phyloP scores from a whole-genome alignment of 2,329 filamentous ascomycete genomes.

The Colletotrichum brevisporum region DNA sequence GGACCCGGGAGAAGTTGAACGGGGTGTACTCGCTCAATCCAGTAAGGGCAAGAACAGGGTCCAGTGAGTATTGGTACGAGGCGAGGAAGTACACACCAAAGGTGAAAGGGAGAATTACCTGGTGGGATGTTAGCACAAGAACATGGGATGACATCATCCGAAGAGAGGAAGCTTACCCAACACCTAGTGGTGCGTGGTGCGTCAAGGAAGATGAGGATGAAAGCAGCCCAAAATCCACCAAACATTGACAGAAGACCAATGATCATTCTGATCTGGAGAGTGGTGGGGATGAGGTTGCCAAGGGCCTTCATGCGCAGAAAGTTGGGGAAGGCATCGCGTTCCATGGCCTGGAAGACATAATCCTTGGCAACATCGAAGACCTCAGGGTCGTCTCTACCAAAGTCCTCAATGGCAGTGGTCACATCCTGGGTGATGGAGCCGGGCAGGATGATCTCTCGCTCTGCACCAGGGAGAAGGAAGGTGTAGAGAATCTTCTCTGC shows the following conservation, averaged over 20 bases:
- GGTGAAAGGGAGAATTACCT: slow-evolving; percentile 88
- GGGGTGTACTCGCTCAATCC: slow-evolving; percentile 97
- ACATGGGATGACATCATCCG: not conserved
- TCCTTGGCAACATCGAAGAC: slow-evolving; percentile 98
- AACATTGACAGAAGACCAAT: slow-evolving; percentile 90
- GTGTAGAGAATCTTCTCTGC: slow-evolving; percentile 99
- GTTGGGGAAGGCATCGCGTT: slow-evolving; percentile 97
- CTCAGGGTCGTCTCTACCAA: slow-evolving; percentile 94
- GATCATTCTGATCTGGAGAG: slow-evolving; percentile 87
- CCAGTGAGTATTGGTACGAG: slow-evolving; percentile 95
- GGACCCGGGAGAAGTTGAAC: slow-evolving; percentile 89
- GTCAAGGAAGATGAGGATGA: slow-evolving; percentile 92
- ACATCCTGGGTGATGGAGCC: slow-evolving; percentile 89
- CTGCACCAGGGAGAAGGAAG: slow-evolving; percentile 92
- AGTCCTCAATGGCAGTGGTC: slow-evolving; percentile 88
- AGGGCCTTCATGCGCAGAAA: slow-evolving; percentile 96
- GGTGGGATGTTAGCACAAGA: slow-evolving; percentile 36
- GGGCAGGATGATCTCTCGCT: slow-evolving; percentile 95
- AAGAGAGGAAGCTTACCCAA: slow-evolving; percentile 76
- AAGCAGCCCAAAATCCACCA: slow-evolving; percentile 93
- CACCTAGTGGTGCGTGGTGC: slow-evolving; percentile 80
- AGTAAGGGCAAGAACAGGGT: slow-evolving; percentile 89
- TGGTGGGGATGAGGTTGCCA: slow-evolving; percentile 94
- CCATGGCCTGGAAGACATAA: slow-evolving; percentile 99
- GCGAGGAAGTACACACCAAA: slow-evolving; percentile 89